Evolutionary conservation across 257 asterid species (phyloP).

Genomic region (Capsicum chinense): DNA sequence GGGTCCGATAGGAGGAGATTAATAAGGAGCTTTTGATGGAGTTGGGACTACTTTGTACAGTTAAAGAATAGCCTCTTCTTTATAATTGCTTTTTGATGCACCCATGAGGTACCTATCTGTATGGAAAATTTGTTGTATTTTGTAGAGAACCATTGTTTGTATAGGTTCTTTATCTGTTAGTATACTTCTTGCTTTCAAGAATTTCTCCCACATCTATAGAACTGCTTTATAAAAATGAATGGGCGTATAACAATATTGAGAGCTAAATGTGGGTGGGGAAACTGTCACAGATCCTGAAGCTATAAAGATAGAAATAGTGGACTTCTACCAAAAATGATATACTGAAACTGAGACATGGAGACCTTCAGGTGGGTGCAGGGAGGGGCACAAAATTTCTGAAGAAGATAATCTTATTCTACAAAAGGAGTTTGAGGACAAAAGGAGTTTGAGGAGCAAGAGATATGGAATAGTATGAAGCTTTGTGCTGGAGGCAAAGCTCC

Average conservation of each 20-base stretch:
- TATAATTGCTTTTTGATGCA: constrained; percentile 2
- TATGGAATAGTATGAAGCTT: no score
- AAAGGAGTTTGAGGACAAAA: no score
- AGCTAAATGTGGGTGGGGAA: no score
- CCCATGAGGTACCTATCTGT: not conserved
- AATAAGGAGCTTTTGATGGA: constrained; percentile 24
- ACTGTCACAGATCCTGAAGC: no score
- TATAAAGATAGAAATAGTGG: no score
- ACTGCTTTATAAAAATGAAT: not conserved
- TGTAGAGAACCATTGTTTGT: not conserved
- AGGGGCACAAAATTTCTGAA: no score
- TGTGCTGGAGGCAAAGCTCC: not conserved
- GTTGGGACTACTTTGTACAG: constrained; percentile 22
- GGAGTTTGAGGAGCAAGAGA: no score
- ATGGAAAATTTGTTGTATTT: not conserved
- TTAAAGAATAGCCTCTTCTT: not conserved
- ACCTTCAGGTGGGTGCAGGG: no score
- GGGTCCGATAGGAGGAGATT: not conserved
- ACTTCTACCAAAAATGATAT: no score
- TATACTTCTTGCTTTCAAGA: not conserved
- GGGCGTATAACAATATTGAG: no score
- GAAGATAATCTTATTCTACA: no score
- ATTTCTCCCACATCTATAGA: not conserved
- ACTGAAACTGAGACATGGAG: no score
- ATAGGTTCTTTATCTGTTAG: not conserved